phyloP scores from a whole-genome alignment of 352 stramenopile genomes.

The Aphanomyces euteiches region DNA sequence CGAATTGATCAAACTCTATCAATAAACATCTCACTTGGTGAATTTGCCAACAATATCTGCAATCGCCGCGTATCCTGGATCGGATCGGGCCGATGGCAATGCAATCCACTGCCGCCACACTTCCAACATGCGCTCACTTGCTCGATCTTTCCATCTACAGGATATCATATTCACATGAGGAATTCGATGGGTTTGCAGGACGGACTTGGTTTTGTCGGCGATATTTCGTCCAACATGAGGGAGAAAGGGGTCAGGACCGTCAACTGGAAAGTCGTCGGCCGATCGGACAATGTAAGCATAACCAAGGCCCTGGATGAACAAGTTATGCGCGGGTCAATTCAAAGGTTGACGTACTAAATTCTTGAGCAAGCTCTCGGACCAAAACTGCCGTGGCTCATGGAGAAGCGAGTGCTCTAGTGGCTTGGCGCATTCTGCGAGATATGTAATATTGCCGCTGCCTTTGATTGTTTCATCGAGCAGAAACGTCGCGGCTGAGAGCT shows the following conservation, averaged over 20 bases:
- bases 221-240: constrained; percentile 44
- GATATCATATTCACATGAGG: too few relatives aligned
- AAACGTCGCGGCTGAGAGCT: constrained; percentile 77
- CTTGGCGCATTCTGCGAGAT: constrained; percentile 67
- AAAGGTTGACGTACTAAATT: constrained; percentile 53
- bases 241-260: constrained; percentile 44
- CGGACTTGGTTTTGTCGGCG: constrained; percentile 42
- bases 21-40: constrained; percentile 59
- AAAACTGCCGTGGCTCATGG: constrained; percentile 64
- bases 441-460: constrained; percentile 54
- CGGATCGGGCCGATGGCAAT: constrained; percentile 44
- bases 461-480: constrained; percentile 83
- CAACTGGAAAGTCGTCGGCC: constrained; percentile 43
- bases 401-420: constrained; percentile 66
- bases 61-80: constrained; percentile 53
- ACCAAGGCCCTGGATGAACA: constrained; percentile 53
- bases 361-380: constrained; percentile 77
- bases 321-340: background rate
- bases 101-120: constrained; percentile 60
- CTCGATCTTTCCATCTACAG: constrained; percentile 61
- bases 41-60: constrained; percentile 52
- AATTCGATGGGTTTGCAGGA: background rate
- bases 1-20: constrained; percentile 98
- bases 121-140: constrained; percentile 61
- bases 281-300: constrained; percentile 91